Evolutionary conservation across 768 basidiomycete species (phyloP), one percentile per base, ranked within the genome.

Genomic region (Lactarius quietus): DNA sequence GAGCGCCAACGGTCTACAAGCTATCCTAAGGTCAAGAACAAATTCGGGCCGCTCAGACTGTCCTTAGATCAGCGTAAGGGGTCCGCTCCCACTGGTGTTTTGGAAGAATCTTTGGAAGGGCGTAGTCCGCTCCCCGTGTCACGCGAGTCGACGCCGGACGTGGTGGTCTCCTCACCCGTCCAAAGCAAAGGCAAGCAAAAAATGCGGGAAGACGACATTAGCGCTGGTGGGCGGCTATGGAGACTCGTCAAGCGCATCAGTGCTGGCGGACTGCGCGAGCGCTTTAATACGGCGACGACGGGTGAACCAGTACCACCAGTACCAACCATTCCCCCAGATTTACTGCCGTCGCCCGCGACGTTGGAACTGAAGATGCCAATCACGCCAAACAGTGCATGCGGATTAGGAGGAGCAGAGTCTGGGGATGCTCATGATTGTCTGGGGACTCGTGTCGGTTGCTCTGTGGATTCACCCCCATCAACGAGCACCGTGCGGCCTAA

Each of bases 161-260:
- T 33, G 20, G 29, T 23, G 9, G 33, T 26, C 31, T 28, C 45
- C 29, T 36, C 39, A 10, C 9, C 38, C 8, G 14, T 35, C 17
- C 28, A 51, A 23, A 41, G 41, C 18, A 67, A 65, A 41, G 65
- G 53, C 29, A 73, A 69, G 64, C 73, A 70, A 18, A 66, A 51
- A 23, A 58, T 64, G 8, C 75, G 76, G 2, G 76, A 77, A 14
- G 69, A 70, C 0, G 76, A 78, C 1, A 61, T 70, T 0, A 73
- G 75, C 5, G 66, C 70, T 3, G 69, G 69, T 4, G 78, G 78
- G 57, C 84, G 79, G 69, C 73, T 89, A 2, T 89, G 87, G 87
- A 86, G 81, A 73, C 72, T 91, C 58, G 80, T 90, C 80, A 89
- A 88, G 73, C 80, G 86, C 45, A 83, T 91, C 65, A 89, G 87